phyloP scores from a whole-genome alignment of 805 yeast genomes.

The Barnettozyma sp. region DNA sequence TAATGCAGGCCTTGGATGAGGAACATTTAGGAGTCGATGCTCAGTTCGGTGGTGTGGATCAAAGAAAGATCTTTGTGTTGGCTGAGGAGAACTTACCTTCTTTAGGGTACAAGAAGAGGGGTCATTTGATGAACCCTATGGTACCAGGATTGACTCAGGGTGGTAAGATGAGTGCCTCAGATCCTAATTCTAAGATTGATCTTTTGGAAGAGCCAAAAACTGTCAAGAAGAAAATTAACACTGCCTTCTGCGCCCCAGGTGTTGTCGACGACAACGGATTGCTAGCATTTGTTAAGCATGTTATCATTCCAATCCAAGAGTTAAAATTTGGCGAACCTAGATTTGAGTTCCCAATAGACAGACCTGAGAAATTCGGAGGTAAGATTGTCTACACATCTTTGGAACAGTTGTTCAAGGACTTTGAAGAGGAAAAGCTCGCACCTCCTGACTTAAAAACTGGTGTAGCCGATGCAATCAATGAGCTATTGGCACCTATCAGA shows the following conservation, averaged over 20 bases:
- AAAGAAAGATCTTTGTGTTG: conserved; percentile 92
- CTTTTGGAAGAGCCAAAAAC: conserved; percentile 80
- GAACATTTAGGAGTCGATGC: conserved; percentile 82
- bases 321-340: conserved; percentile 52
- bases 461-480: conserved; percentile 78
- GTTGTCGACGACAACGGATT: conserved; percentile 86
- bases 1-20: conserved; percentile 98
- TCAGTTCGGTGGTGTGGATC: conserved; percentile 99
- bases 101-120: conserved; percentile 93
- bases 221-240: conserved; percentile 83
- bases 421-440: conserved; percentile 62
- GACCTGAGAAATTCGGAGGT: conserved; percentile 98
- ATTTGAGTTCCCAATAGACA: conserved; percentile 66
- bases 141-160: conserved; percentile 97
- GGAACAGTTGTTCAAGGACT: conserved; percentile 66
- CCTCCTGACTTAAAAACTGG: conserved; percentile 95
- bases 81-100: conserved; percentile 90
- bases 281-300: conserved; percentile 77
- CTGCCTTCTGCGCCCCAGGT: conserved; percentile 96
- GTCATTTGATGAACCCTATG: conserved; percentile 98
- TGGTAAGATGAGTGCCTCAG: conserved; percentile 98
- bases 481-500: conserved; percentile 76
- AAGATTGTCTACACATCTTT: conserved; percentile 65
- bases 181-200: conserved; percentile 96
- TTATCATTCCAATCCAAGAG: conserved; percentile 79